These are phyloP conservation scores for Purpureocillium takamizusanense DNA, from an alignment of 2,329 filamentous ascomycete genomes.

Conservation along the genomic window DNA sequence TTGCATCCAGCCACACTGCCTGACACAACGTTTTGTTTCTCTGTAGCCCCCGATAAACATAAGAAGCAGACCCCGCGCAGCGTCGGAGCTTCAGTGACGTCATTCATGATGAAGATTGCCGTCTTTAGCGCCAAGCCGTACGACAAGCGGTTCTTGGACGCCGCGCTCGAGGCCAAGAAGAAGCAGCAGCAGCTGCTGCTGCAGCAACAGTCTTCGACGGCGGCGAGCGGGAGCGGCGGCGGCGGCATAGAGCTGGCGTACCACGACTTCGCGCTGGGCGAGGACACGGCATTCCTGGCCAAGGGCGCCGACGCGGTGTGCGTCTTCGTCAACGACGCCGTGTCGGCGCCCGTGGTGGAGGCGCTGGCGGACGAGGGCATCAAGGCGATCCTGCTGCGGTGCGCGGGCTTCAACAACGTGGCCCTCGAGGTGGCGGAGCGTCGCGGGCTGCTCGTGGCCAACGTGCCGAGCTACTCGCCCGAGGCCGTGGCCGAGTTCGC, in stretches of 20 bases:
- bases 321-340: conserved; percentile 58
- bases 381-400: conserved; percentile 53
- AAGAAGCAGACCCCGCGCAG: no score
- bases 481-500: conserved; percentile 63
- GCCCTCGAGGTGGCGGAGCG: conserved; percentile 46
- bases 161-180: conserved; percentile 23
- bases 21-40: no score
- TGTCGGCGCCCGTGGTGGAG: conserved; percentile 41
- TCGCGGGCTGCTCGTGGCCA: conserved; percentile 52
- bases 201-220: no score
- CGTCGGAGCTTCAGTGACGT: no score
- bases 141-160: conserved; percentile 24
- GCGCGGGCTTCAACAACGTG: conserved; percentile 61
- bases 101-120: conserved; percentile 43
- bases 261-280: conserved; percentile 47
- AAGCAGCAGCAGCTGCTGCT: no score
- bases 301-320: conserved; percentile 48
- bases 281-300: conserved; percentile 47
- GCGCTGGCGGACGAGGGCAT: conserved; percentile 41
- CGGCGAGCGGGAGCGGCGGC: conserved; percentile 24
- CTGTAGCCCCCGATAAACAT: no score
- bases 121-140: conserved; percentile 38
- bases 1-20: no score
- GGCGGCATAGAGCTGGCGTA: conserved; percentile 37
- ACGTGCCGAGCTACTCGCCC: conserved; percentile 60